Evolutionary conservation across 768 basidiomycete species (phyloP).

Genomic region (Tulasnella sp.): DNA sequence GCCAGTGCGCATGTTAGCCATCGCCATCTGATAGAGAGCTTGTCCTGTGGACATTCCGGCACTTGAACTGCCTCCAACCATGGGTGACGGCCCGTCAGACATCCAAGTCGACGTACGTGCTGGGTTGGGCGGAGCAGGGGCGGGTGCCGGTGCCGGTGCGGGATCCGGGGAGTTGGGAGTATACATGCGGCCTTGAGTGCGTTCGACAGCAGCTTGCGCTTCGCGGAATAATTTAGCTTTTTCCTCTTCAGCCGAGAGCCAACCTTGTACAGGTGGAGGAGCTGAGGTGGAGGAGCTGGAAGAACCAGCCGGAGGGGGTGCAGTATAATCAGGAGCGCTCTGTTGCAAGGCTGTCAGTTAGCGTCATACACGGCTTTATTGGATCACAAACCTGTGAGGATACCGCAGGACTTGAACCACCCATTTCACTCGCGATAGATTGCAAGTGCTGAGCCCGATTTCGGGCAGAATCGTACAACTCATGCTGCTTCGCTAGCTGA

Average conservation of each 20-base stretch:
- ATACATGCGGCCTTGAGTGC: neutral
- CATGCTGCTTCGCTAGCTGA: slow-evolving; percentile 46
- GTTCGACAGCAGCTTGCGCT: slow-evolving; percentile 14
- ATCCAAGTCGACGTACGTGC: neutral
- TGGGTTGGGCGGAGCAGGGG: neutral
- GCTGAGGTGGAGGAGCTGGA: neutral
- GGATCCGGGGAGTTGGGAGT: neutral
- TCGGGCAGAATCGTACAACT: slow-evolving; percentile 11
- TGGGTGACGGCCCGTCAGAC: neutral
- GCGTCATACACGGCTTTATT: neutral
- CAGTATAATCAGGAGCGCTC: neutral
- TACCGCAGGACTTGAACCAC: neutral
- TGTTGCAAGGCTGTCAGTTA: neutral
- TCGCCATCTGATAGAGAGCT: slow-evolving; percentile 15
- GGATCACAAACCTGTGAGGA: neutral
- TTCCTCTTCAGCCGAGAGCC: slow-evolving; percentile 19
- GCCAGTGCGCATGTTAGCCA: slow-evolving; percentile 5
- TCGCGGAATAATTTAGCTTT: slow-evolving; percentile 17
- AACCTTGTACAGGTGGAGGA: neutral
- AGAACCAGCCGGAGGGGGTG: neutral
- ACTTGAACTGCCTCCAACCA: no score
- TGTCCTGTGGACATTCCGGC: slow-evolving; percentile 30
- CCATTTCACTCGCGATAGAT: neutral
- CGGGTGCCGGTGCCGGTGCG: neutral
- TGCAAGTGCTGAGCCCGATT: neutral